These are phyloP conservation scores for Cardiosporidium cionae DNA, from an alignment of 169 alveolate species.

Conservation along the genomic window DNA sequence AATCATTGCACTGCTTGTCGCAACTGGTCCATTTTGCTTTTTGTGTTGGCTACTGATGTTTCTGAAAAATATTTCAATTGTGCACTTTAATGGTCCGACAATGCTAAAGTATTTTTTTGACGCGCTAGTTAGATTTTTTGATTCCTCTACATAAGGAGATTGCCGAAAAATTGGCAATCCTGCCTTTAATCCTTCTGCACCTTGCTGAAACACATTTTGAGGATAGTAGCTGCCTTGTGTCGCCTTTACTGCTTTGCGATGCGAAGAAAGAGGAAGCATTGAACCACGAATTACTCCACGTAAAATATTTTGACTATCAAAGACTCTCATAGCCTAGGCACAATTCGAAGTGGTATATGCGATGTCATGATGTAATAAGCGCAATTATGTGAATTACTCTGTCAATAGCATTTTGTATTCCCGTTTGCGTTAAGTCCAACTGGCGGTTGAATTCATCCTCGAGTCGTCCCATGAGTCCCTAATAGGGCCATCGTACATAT, in stretches of 20 bases:
- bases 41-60: no score
- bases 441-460: conserved; percentile 32
- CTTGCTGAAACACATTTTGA: background rate
- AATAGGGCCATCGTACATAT: background rate
- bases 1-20: background rate
- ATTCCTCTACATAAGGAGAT: no score
- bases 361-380: background rate
- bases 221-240: background rate
- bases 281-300: conserved; percentile 16
- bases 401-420: conserved; percentile 16
- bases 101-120: no score
- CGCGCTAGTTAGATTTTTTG: no score
- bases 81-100: no score
- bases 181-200: background rate
- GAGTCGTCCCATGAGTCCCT: conserved; percentile 34
- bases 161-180: background rate
- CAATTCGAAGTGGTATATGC: background rate
- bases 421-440: conserved; percentile 26
- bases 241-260: background rate
- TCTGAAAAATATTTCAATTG: no score
- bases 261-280: background rate
- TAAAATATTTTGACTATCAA: conserved; percentile 22
- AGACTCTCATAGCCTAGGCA: conserved; percentile 26
- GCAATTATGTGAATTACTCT: background rate
- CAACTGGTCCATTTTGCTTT: background rate